Base-by-base conservation (phyloP, 1,284 basidiomycete genomes). In the Stygiomarasmius scandens region DNA sequence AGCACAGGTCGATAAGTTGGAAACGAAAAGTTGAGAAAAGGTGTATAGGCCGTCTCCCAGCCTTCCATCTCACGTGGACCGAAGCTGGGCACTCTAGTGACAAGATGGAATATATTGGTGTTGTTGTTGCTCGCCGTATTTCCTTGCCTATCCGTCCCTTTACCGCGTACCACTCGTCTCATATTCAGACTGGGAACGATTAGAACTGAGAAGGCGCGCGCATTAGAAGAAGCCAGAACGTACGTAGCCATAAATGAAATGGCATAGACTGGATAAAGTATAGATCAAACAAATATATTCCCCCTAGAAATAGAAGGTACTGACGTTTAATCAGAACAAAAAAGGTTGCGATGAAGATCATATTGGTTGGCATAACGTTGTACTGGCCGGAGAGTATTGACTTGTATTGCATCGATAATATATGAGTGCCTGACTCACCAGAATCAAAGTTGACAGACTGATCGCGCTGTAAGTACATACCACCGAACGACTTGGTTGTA, bases 221-320 rank as follows among this genome's bases (percentile, higher is more conserved):
- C n/a, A n/a, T n/a, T n/a, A n/a, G n/a, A n/a, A 58, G 61, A 32
- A 6, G 3, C 50, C 2, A 49, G 36, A n/a, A 66, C 83, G 54
- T 66, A 87, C 84, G 87, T 85, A 54, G 86, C 84, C 64, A 89
- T 74, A 66, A 86, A 86, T 5, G 87, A 89, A 55, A 86, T 82
- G 1, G 80, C 83, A 64, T 88, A 89, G 27, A 88, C 87, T 89
- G 56, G 2, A 55, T 49, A 29, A 55, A 23, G n/a, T n/a, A n/a
- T n/a, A n/a, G n/a, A n/a, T n/a, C n/a, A n/a, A n/a, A n/a, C n/a
- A 44, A 44, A n/a, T 20, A 32, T 5, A 32, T 12, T 20, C 19
- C 8, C 8, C n/a, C n/a, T n/a, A n/a, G n/a, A n/a, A n/a, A n/a
- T n/a, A n/a, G n/a, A n/a, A n/a, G n/a, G n/a, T n/a, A n/a, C n/a